Base-by-base conservation (phyloP, 2,329 filamentous ascomycete genomes). In the Fusarium domesticum region DNA sequence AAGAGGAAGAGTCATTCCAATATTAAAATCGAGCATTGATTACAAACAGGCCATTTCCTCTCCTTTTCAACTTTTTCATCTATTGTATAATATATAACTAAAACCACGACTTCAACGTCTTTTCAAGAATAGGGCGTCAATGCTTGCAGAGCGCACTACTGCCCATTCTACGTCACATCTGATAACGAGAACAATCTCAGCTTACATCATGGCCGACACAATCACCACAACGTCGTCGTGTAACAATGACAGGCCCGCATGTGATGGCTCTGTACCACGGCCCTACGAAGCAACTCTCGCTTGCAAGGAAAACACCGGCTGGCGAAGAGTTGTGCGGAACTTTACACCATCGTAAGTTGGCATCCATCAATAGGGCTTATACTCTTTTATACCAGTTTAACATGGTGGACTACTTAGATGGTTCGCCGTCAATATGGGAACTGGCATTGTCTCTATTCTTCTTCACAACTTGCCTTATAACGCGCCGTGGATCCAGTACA, bases 401-500 rank as follows among this genome's bases (percentile, higher is more conserved):
- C n/a, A n/a, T n/a, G n/a, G n/a, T n/a, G n/a, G n/a, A n/a, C n/a
- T n/a, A 28, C 20, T 6, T 25, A 71, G 76, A 61, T 82, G 80
- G 79, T 82, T 81, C 58, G 69, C 75, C 3, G 72, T 76, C 23
- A 80, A 72, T 34, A 82, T 87, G 83, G 84, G 84, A 19, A 87
- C 83, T 0, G 84, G 83, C 16, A 79, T 87, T 31, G 78, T 84
- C 7, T 78, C 79, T 2, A 75, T 85, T 31, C 69, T 87, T 16
- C 70, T 87, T 15, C 70, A 78, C 51, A 74, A 76, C 15, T 71
- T 86, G 10, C 83, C 83, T 0, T 86, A 81, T 62, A 74, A 82
- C 48, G 71, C 72, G 2, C 44, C 53, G 7, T 83, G 77, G 72
- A 68, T 86, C 0, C 73, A 77, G 54, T 80, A 76, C 63, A 68